Evolutionary conservation across 225 moss, liverwort and hornwort species (phyloP).

Genomic region (Bryum argenteum): DNA sequence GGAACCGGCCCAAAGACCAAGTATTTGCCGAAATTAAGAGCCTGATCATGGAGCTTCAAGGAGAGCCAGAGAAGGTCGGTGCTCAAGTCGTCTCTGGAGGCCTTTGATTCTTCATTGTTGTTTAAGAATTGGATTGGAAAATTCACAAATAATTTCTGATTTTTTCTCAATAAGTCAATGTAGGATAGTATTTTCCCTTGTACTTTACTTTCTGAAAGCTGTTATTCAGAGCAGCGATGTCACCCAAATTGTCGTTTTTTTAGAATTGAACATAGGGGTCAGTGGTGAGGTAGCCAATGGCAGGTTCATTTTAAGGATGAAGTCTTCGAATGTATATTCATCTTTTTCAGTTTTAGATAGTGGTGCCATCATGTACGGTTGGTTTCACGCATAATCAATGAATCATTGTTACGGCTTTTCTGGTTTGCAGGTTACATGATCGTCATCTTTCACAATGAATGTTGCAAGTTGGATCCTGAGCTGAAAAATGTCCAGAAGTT

Average conservation of each 20-base stretch:
- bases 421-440: conserved; percentile 32
- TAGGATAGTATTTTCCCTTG: conserved; percentile 25
- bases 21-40: conserved; percentile 78
- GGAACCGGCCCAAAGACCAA: conserved; percentile 86
- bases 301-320: conserved; percentile 20
- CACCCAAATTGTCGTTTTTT: conserved; percentile 17
- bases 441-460: conserved; percentile 20
- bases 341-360: conserved; percentile 4
- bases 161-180: conserved; percentile 8
- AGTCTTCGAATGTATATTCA: conserved; percentile 8
- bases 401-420: conserved; percentile 26
- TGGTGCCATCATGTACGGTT: conserved; percentile 7
- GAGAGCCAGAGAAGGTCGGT: conserved; percentile 68
- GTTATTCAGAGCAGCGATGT: conserved; percentile 24
- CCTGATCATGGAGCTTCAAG: conserved; percentile 65
- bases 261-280: conserved; percentile 14
- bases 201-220: conserved; percentile 20
- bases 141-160: not conserved
- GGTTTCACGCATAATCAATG: conserved; percentile 21
- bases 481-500: not conserved
- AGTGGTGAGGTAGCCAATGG: conserved; percentile 22
- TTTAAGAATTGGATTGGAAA: not conserved
- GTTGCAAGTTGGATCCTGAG: conserved; percentile 21
- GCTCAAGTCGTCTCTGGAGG: conserved; percentile 59
- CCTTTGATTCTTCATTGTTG: conserved; percentile 31